phyloP scores from a whole-genome alignment of 371 early-diverging fungal species.

The Mortierella sp. region DNA sequence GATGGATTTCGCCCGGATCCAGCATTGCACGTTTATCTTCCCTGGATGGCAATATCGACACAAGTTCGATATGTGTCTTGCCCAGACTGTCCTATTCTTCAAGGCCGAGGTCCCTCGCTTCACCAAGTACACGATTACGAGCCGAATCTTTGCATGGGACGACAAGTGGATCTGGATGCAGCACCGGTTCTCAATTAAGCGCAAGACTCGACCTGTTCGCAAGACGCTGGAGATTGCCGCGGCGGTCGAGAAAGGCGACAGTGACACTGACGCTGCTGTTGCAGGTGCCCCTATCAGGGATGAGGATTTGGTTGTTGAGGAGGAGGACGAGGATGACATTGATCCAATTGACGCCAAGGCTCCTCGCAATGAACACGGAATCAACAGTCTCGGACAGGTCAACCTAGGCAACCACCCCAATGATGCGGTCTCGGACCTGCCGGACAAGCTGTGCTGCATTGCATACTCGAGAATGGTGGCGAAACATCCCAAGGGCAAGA shows the following conservation, averaged over 20 bases:
- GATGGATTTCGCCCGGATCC: constrained; percentile 68
- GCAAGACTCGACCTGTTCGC: constrained; percentile 32
- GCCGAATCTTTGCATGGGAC: constrained; percentile 71
- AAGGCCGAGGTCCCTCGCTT: constrained; percentile 70
- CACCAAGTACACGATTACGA: constrained; percentile 65
- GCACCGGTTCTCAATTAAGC: constrained; percentile 54
- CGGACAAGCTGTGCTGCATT: constrained; percentile 53
- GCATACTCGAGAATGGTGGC: constrained; percentile 56
- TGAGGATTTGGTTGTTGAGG: constrained; percentile 43
- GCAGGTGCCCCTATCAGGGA: constrained; percentile 17
- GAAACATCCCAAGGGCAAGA: constrained; percentile 56
- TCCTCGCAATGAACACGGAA: neutral
- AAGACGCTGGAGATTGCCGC: constrained; percentile 20
- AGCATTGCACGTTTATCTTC: constrained; percentile 62
- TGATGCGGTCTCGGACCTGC: constrained; percentile 21
- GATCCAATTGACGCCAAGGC: constrained; percentile 55
- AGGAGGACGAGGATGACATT: constrained; percentile 58
- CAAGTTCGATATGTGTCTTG: constrained; percentile 52
- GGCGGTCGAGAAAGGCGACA: constrained; percentile 9
- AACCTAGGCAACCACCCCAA: constrained; percentile 30
- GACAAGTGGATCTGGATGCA: constrained; percentile 68
- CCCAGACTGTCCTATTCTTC: constrained; percentile 60
- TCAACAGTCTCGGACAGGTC: neutral
- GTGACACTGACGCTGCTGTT: neutral
- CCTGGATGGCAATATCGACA: constrained; percentile 46